Evolutionary conservation across 805 yeast genomes (phyloP).

Genomic region (Pichia manshurica): DNA sequence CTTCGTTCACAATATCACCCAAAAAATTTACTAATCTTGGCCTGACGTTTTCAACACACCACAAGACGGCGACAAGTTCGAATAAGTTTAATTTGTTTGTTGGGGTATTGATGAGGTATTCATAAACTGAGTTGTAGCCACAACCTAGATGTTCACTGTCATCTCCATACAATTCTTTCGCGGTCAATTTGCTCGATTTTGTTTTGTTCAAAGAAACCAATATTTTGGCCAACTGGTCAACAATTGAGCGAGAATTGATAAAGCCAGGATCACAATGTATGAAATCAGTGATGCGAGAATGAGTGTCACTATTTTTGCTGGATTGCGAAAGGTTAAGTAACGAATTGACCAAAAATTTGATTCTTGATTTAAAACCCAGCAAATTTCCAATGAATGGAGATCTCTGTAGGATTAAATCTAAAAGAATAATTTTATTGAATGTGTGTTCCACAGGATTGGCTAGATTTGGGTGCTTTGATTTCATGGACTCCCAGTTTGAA

Average conservation of each 20-base stretch:
- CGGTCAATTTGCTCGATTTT: constrained; percentile 10
- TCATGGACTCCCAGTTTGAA: constrained; percentile 1
- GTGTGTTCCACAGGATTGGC: constrained; percentile 19
- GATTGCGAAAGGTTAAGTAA: not conserved
- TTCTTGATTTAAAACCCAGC: constrained; percentile 5
- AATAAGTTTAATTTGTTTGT: constrained; percentile 22
- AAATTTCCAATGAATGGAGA: constrained; percentile 9
- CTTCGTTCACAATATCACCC: constrained; percentile 5
- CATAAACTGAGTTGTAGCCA: constrained; percentile 20
- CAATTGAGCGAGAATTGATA: constrained; percentile 19
- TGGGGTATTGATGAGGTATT: constrained; percentile 23
- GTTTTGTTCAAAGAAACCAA: constrained; percentile 12
- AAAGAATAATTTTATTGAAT: constrained; percentile 21
- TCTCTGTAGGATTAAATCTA: constrained; percentile 18
- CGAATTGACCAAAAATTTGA: constrained; percentile 1
- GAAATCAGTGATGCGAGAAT: constrained; percentile 13
- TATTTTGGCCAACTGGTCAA: constrained; percentile 21
- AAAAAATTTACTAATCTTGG: constrained; percentile 10
- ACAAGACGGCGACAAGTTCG: constrained; percentile 22
- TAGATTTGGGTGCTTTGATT: not conserved
- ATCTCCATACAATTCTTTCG: constrained; percentile 5
- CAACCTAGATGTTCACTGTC: constrained; percentile 7
- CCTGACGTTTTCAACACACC: constrained; percentile 21
- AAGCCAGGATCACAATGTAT: constrained; percentile 21
- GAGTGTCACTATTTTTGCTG: constrained; percentile 16